These are phyloP conservation scores for Candida suzukii DNA, from an alignment of 805 yeast genomes.

Conservation along the genomic window DNA sequence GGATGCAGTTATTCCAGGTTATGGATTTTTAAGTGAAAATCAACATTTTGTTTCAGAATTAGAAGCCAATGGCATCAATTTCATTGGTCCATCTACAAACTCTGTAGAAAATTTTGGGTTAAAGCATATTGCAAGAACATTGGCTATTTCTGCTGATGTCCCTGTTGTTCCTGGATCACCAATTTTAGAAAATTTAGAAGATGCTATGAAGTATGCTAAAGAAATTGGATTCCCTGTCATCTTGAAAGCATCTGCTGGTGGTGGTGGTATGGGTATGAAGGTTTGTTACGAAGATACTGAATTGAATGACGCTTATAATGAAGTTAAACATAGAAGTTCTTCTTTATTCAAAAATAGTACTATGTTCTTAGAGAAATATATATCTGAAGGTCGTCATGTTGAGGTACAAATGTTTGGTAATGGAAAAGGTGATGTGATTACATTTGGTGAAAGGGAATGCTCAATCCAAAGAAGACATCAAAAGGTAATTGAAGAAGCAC, in stretches of 20 bases:
- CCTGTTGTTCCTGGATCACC: slow-evolving; percentile 97
- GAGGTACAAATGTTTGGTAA: slow-evolving; percentile 97
- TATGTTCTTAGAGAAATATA: slow-evolving; percentile 89
- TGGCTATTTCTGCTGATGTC: slow-evolving; percentile 82
- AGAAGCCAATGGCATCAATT: slow-evolving; percentile 72
- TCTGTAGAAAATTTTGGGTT: slow-evolving; percentile 87
- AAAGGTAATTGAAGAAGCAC: slow-evolving; percentile 94
- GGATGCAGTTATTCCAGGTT: slow-evolving; percentile 97
- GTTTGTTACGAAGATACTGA: slow-evolving; percentile 81
- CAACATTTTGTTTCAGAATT: slow-evolving; percentile 93
- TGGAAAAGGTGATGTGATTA: slow-evolving; percentile 86
- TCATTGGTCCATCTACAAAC: slow-evolving; percentile 93
- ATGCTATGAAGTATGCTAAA: slow-evolving; percentile 73
- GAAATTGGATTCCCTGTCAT: slow-evolving; percentile 80
- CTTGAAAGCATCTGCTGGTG: slow-evolving; percentile 98
- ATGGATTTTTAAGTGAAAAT: slow-evolving; percentile 95
- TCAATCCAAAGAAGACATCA: slow-evolving; percentile 96
- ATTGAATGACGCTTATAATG: slow-evolving; percentile 74
- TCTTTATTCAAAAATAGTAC: slow-evolving; percentile 93
- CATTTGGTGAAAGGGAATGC: slow-evolving; percentile 96
- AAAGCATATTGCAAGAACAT: slow-evolving; percentile 93
- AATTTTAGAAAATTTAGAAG: slow-evolving; percentile 60
- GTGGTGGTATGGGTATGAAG: slow-evolving; percentile 98
- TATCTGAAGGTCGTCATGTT: slow-evolving; percentile 91
- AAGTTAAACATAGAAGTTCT: slow-evolving; percentile 90